Base-by-base conservation (phyloP, 2,329 filamentous ascomycete genomes). In the Rutstroemia sydowiana region DNA sequence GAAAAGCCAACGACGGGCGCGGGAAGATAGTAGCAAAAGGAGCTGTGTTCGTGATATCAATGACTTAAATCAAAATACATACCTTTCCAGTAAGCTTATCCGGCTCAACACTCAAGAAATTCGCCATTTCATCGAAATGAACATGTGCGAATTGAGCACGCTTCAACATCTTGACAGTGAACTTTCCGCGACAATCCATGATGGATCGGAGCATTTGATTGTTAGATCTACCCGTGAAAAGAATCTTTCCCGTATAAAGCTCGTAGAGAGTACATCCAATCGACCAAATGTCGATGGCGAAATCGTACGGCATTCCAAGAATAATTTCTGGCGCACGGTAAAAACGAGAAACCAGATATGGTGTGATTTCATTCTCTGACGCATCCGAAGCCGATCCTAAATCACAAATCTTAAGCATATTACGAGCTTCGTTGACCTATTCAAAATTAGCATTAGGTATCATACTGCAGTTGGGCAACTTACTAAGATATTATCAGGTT, bases 271-370 rank as follows among this genome's bases (percentile, higher is more conserved):
- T 98, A 71, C 93, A 98, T 34, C 93, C 95, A 59, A 97, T 89
- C 7, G 92, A 95, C 93, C 93, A 98, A 76, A 95, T 88, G 68
- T 98, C 93, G 59, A 97, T 88, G 7, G 87, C 85, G 66, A 92
- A 95, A 66, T 95, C 90, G 68, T 95, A 95, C 9, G 87, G 86
- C 74, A 96, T 91, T n/a, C 93, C 93, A 3, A 98, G 78, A 56
- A 98, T 95, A 65, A 98, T 89, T 71, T 98, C 93, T 2, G 95
- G 93, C 3, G 93, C 93, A 55, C 93, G 86, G 68, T 98, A 98
- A 71, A 97, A 98, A 51, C 95, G 85, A 72, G 90, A 96, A 65
- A 97, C 90, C 1, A 98, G 83, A 66, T 97, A 97, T 11, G 90
- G 90, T 1, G 90, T 95, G 56, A 95, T 87, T 64, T 95, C 89